phyloP scores from a whole-genome alignment of 2,329 filamentous ascomycete genomes.

The Rosellinia necatrix region DNA sequence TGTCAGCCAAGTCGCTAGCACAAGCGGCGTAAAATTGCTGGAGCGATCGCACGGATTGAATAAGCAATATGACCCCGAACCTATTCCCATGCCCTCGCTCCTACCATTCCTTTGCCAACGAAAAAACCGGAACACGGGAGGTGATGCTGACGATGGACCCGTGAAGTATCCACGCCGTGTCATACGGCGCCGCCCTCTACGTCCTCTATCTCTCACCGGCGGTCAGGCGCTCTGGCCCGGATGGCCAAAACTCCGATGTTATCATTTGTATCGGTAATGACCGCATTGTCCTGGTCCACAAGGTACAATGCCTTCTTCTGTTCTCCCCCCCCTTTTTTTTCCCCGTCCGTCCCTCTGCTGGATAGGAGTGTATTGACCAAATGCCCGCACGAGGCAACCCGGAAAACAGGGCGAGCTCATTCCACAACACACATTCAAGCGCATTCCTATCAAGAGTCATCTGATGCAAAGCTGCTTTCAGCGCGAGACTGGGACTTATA shows the following conservation, averaged over 20 bases:
- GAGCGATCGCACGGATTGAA: too few species aligned
- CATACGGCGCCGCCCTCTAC: conserved; percentile 1
- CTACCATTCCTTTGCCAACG: neutral
- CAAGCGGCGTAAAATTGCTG: neutral
- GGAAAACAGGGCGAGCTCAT: conserved; percentile 8
- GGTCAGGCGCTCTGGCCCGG: neutral
- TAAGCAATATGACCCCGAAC: conserved; percentile 7
- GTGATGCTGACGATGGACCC: neutral
- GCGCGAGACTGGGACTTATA: neutral
- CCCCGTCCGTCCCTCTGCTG: neutral
- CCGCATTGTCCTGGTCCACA: conserved; percentile 2
- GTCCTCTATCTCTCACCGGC: neutral
- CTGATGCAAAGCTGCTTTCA: conserved; percentile 7
- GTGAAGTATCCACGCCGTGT: conserved; percentile 1
- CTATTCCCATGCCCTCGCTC: neutral
- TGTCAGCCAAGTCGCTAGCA: neutral
- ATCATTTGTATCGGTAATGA: conserved; percentile 34
- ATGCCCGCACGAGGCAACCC: neutral
- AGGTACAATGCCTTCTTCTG: conserved; percentile 5
- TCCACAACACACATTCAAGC: conserved; percentile 1
- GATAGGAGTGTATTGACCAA: conserved; percentile 4
- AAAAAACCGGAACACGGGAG: neutral
- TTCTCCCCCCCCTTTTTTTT: neutral
- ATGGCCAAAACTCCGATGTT: conserved; percentile 1
- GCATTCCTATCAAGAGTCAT: conserved; percentile 3